A percentile compares a stretch with the other conserved stretches of the same genome.
Evolutionary conservation across 495 filamentous ascomycete species (phyloP).

Genomic region (Apodospora peruviana): DNA sequence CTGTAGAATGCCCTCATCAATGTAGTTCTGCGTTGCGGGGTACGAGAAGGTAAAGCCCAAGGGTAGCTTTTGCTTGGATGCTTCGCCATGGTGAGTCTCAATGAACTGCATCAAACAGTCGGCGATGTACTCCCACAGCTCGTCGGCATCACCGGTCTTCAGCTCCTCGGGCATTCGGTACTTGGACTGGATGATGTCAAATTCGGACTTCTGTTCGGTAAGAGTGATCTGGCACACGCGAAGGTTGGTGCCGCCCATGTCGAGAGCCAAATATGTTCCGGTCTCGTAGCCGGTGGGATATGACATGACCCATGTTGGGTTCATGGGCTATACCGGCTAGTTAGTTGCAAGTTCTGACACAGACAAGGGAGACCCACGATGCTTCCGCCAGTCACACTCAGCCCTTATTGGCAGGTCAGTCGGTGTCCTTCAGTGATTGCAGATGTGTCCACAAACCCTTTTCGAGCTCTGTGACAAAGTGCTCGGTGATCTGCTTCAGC

Average conservation of each 20-base stretch:
- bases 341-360: not conserved
- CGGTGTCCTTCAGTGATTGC: not conserved
- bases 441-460: slow-evolving; percentile 56
- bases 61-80: slow-evolving; percentile 59
- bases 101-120: slow-evolving; percentile 97
- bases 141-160: slow-evolving; percentile 81
- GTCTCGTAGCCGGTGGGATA: slow-evolving; percentile 86
- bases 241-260: slow-evolving; percentile 98
- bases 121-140: slow-evolving; percentile 97
- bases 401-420: slow-evolving; percentile 42
- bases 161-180: slow-evolving; percentile 96
- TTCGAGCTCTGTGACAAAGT: slow-evolving; percentile 82
- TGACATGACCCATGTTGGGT: slow-evolving; percentile 95
- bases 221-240: slow-evolving; percentile 95
- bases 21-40: slow-evolving; percentile 91
- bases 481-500: slow-evolving; percentile 82
- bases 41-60: slow-evolving; percentile 99
- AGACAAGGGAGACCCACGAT: slow-evolving; percentile 62
- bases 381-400: slow-evolving; percentile 81
- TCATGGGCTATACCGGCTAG: slow-evolving; percentile 72
- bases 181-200: slow-evolving; percentile 98
- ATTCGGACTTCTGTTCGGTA: slow-evolving; percentile 85
- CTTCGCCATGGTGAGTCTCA: slow-evolving; percentile 75
- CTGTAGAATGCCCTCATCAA: slow-evolving; percentile 92
- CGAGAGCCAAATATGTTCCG: slow-evolving; percentile 86